These are phyloP conservation scores for Apiotrichum laibachii DNA, from an alignment of 1,284 basidiomycete species.

Conservation along the genomic window DNA sequence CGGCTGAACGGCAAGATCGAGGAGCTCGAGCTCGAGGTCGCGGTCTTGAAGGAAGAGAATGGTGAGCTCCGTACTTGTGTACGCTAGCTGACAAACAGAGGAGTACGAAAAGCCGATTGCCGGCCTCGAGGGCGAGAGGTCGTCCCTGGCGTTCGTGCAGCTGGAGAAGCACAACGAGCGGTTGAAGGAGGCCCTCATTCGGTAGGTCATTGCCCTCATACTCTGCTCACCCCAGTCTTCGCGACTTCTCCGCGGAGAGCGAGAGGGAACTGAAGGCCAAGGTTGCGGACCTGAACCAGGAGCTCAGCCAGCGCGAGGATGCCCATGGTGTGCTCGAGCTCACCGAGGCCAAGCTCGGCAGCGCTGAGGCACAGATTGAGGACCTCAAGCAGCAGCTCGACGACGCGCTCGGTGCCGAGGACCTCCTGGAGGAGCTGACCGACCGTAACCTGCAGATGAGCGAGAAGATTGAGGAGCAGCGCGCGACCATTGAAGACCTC, in stretches of 20 bases:
- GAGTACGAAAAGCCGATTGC: conserved; percentile 53
- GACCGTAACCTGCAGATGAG: conserved; percentile 88
- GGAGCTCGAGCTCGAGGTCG: conserved; percentile 79
- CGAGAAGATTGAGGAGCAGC: conserved; percentile 95
- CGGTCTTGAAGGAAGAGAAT: conserved; percentile 65
- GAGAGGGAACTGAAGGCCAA: conserved; percentile 79
- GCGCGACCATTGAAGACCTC: conserved; percentile 89
- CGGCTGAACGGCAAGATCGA: conserved; percentile 73
- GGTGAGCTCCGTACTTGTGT: conserved; percentile 28
- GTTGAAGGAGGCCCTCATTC: conserved; percentile 86
- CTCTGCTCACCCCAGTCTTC: conserved; percentile 57
- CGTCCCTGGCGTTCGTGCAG: conserved; percentile 79
- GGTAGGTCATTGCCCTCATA: conserved; percentile 53
- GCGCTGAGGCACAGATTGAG: conserved; percentile 85
- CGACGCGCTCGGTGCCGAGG: conserved; percentile 90
- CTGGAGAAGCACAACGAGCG: conserved; percentile 95
- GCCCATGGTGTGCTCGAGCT: conserved; percentile 66
- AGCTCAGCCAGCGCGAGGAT: conserved; percentile 58
- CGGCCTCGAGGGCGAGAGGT: conserved; percentile 56
- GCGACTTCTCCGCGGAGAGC: conserved; percentile 81
- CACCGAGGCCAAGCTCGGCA: conserved; percentile 71
- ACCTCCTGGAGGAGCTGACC: conserved; percentile 91
- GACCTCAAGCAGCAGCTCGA: conserved; percentile 93
- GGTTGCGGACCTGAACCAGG: conserved; percentile 85
- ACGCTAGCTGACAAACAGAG: conserved; percentile 22